A percentile compares a stretch with the other conserved stretches of the same genome.
Conservation (phyloP, 1,139 yeast genomes). For the Hansenula anomala region DNA sequence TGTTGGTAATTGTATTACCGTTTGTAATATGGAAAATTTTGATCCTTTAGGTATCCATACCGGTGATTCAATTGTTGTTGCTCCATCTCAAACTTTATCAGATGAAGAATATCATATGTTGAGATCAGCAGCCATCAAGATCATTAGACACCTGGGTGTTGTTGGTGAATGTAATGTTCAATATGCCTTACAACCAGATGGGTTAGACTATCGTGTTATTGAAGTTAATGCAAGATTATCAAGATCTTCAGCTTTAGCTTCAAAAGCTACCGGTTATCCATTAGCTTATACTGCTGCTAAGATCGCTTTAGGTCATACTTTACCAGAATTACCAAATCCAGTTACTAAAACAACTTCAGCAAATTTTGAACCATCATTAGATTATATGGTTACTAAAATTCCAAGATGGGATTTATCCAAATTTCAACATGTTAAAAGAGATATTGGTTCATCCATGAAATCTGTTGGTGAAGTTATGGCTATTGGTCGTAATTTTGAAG, state of each 20-base stretch:
- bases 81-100: slow-evolving; percentile 95
- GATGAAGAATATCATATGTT: slow-evolving; percentile 98
- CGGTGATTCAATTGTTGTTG: slow-evolving; percentile 98
- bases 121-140: slow-evolving; percentile 94
- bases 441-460: slow-evolving; percentile 94
- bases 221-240: slow-evolving; percentile 98
- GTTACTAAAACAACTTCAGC: slow-evolving; percentile 96
- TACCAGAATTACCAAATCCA: slow-evolving; percentile 94
- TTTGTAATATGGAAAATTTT: slow-evolving; percentile 98
- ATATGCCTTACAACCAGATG: slow-evolving; percentile 93
- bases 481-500: slow-evolving; percentile 96
- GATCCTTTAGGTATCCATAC: slow-evolving; percentile 98
- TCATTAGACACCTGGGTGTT: slow-evolving; percentile 95
- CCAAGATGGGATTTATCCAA: slow-evolving; percentile 98
- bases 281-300: slow-evolving; percentile 98
- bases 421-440: slow-evolving; percentile 91
- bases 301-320: slow-evolving; percentile 89
- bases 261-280: slow-evolving; percentile 98
- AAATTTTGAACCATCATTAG: slow-evolving; percentile 94
- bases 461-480: slow-evolving; percentile 99
- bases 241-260: slow-evolving; percentile 95
- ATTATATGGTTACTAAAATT: slow-evolving; percentile 93
- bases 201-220: slow-evolving; percentile 91
- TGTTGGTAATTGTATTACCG: slow-evolving; percentile 95
- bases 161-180: slow-evolving; percentile 99